Conservation (phyloP, 2,329 filamentous ascomycete species). For the Calonectria hawksworthii region DNA sequence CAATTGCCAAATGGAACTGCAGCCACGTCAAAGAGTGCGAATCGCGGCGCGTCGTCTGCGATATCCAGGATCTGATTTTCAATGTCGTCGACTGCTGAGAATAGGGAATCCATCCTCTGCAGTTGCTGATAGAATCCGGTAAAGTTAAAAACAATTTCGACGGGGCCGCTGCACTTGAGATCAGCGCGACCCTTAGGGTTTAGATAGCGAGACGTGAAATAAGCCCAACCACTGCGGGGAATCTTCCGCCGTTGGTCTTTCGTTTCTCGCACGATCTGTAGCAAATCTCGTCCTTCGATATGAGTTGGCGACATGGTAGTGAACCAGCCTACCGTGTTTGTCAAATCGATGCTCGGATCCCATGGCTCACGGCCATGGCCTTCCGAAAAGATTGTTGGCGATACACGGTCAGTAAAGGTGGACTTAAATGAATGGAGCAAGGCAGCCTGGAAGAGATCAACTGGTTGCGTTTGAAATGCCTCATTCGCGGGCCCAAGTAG, state of each 20-base stretch:
- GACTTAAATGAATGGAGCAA: slow-evolving; percentile 36
- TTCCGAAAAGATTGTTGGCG: slow-evolving; percentile 45
- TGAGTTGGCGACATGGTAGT: slow-evolving; percentile 41
- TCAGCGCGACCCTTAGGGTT: not conserved
- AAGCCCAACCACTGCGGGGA: slow-evolving; percentile 39
- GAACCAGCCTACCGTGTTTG: slow-evolving; percentile 52
- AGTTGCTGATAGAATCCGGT: slow-evolving; percentile 30
- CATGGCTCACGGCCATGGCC: slow-evolving; percentile 50
- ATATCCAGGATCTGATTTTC: not conserved
- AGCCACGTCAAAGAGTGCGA: slow-evolving; percentile 36
- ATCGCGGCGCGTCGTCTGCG: slow-evolving; percentile 25
- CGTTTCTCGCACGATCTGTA: slow-evolving; percentile 37
- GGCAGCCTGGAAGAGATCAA: slow-evolving; percentile 48
- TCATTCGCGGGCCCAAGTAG: slow-evolving; percentile 33
- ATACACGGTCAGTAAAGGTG: slow-evolving; percentile 42
- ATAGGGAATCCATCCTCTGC: slow-evolving; percentile 22
- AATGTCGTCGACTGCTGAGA: slow-evolving; percentile 18
- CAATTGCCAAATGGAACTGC: slow-evolving; percentile 8
- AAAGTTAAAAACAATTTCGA: slow-evolving; percentile 39
- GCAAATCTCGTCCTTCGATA: slow-evolving; percentile 22
- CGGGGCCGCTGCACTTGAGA: slow-evolving; percentile 6
- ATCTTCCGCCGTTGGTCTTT: slow-evolving; percentile 40
- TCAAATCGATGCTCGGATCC: slow-evolving; percentile 42
- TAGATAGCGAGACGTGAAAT: slow-evolving; percentile 28
- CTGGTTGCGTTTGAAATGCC: slow-evolving; percentile 39